Evolutionary conservation across 2,329 filamentous ascomycete species (phyloP).

Genomic region (Aspergillus carbonarius): DNA sequence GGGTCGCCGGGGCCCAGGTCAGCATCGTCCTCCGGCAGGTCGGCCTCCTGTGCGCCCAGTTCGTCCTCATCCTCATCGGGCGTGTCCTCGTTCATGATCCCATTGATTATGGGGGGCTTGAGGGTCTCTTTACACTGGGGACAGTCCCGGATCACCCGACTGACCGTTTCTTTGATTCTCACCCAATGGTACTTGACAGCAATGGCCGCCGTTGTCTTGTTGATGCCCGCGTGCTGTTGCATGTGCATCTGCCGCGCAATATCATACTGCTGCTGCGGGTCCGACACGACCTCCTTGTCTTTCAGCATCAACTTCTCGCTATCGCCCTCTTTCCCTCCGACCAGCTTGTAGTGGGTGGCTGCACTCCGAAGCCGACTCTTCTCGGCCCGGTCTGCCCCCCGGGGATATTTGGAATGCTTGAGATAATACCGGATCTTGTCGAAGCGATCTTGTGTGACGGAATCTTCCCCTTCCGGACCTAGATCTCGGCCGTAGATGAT

Average conservation of each 20-base stretch:
- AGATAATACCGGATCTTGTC: constrained; percentile 98
- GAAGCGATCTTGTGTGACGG: constrained; percentile 92
- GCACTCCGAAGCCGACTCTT: constrained; percentile 92
- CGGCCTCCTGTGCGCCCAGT: neutral
- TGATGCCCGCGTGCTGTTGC: constrained; percentile 83
- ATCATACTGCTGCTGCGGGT: constrained; percentile 85
- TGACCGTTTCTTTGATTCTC: constrained; percentile 95
- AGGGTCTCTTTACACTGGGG: constrained; percentile 79
- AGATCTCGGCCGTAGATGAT: constrained; percentile 72
- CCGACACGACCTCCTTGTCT: constrained; percentile 93
- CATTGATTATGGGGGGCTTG: constrained; percentile 52
- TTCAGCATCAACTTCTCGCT: constrained; percentile 87
- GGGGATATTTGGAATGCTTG: constrained; percentile 89
- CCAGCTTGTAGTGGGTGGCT: constrained; percentile 89
- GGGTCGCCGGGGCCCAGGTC: constrained; percentile 11
- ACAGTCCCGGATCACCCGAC: constrained; percentile 90
- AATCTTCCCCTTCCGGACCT: constrained; percentile 69
- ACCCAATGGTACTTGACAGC: constrained; percentile 97
- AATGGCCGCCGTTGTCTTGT: constrained; percentile 94
- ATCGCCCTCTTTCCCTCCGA: constrained; percentile 50
- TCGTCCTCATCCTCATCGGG: constrained; percentile 15
- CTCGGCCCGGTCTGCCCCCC: constrained; percentile 88
- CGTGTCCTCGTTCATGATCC: constrained; percentile 28
- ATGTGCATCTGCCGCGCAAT: constrained; percentile 78
- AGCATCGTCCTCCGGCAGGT: neutral